Conservation (phyloP, 164 flowering plant genomes). For the Magnolia sinica region DNA sequence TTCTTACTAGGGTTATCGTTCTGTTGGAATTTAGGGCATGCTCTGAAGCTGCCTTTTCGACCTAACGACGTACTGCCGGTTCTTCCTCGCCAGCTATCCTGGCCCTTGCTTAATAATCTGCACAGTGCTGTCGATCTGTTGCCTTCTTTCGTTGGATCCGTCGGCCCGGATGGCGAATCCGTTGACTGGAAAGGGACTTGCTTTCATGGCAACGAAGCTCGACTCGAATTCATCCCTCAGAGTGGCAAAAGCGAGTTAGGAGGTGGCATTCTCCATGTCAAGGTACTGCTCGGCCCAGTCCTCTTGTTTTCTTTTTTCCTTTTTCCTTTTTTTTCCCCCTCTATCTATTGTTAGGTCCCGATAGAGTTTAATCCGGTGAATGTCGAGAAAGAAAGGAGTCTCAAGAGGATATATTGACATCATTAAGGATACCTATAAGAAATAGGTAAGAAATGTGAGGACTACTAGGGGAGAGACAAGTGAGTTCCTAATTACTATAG, state of each 20-base stretch:
- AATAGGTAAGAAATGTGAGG: no score
- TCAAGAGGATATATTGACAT: no score
- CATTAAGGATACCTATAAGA: no score
- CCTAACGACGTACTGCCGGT: constrained; percentile 82
- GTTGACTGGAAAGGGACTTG: constrained; percentile 91
- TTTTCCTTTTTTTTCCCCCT: background rate
- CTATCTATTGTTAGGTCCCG: no score
- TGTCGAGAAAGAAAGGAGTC: no score
- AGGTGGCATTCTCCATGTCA: constrained; percentile 71
- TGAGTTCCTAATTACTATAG: no score
- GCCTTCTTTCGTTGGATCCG: constrained; percentile 79
- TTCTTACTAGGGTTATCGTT: constrained; percentile 32
- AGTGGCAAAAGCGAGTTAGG: constrained; percentile 54
- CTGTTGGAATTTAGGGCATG: constrained; percentile 21
- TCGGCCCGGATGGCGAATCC: constrained; percentile 49
- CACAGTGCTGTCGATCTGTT: constrained; percentile 86
- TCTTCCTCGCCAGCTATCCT: constrained; percentile 79
- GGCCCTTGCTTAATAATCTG: constrained; percentile 85
- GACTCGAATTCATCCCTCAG: constrained; percentile 49
- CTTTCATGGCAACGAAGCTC: constrained; percentile 69
- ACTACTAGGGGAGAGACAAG: no score
- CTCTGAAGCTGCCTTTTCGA: constrained; percentile 73
- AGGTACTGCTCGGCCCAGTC: constrained; percentile 31
- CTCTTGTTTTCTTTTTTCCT: background rate
- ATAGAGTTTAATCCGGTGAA: no score